Percentiles rank a stretch among this genome's conserved stretches.
Conservation (phyloP, 2,329 filamentous ascomycete species). For the Xylaria sp. region DNA sequence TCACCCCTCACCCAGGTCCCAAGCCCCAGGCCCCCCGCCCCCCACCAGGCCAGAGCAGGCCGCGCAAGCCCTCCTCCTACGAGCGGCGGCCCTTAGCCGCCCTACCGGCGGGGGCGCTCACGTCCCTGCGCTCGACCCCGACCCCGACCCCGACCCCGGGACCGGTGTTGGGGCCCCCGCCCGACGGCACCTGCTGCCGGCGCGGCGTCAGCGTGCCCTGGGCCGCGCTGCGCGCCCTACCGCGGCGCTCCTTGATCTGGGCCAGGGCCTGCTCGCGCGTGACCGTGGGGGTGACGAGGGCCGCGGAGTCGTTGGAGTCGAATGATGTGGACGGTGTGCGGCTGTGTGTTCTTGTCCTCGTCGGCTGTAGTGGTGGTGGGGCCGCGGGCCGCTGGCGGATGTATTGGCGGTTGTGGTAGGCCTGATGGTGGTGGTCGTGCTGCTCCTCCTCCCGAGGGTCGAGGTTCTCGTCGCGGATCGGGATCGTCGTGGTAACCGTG, state of each 20-base stretch:
- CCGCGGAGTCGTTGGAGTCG: constrained; percentile 60
- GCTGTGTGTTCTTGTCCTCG: neutral
- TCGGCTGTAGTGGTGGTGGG: constrained; percentile 24
- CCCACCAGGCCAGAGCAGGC: too few relatives aligned
- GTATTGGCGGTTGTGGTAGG: too few relatives aligned
- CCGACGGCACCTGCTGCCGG: constrained; percentile 61
- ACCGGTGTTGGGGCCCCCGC: too few relatives aligned
- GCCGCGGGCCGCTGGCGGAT: too few relatives aligned
- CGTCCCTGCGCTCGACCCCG: constrained; percentile 47
- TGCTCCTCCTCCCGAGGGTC: too few relatives aligned
- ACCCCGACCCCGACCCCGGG: too few relatives aligned
- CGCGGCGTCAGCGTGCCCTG: constrained; percentile 63
- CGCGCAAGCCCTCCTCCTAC: constrained; percentile 18
- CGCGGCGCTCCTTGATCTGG: constrained; percentile 72
- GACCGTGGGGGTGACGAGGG: constrained; percentile 66
- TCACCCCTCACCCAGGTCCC: too few relatives aligned
- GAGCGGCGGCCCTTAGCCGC: constrained; percentile 31
- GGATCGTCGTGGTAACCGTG: constrained; percentile 56
- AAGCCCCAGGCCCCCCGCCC: too few relatives aligned
- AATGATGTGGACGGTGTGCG: constrained; percentile 43
- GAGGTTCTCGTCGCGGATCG: constrained; percentile 50
- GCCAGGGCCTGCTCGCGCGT: constrained; percentile 75
- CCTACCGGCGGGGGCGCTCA: constrained; percentile 49
- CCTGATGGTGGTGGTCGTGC: too few relatives aligned
- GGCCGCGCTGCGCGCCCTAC: constrained; percentile 69